Base-by-base conservation (phyloP, 129 eudicot genomes). In the Cynara cardunculus region DNA sequence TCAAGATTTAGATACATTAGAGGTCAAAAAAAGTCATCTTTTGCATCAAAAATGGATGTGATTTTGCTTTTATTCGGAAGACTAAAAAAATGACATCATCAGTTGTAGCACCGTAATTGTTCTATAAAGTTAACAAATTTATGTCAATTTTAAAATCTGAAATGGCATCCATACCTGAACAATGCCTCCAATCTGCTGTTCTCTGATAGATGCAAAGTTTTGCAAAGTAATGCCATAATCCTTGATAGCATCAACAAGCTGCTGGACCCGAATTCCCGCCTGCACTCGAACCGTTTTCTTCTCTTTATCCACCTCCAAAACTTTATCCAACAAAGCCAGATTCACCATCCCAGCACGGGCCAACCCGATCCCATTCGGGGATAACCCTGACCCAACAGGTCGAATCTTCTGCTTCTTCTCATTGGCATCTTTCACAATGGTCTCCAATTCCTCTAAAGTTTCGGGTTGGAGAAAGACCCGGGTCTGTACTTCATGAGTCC, bases 101-200 rank as follows among this genome's bases (percentile, higher is more conserved):
- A 28, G 31, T 28, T 28, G 31, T 28, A 28, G 31, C 3, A 37
- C 8, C n/a, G n/a, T n/a, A n/a, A n/a, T n/a, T n/a, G n/a, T n/a
- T n/a, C 61, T 49, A 49, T 53, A 56, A 56, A 56, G 24, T n/a
- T n/a, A 56, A 56, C 65, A 56, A 49, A 49, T n/a, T 49, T 21
- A 1, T 2, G 41, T 25, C 19, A 44, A 69, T 2, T n/a, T 8
- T 11, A 7, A 49, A 32, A 53, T 21, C 44, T 2, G 31, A 59
- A 75, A 56, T 75, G 79, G 28, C n/a, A 53, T 37, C 22, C 67
- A 53, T 66, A 93, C 99, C 96, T 94, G 99, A 86, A 94, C 65
- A 85, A 94, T 89, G 81, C 99, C 99, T 28, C 97, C 99, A 86
- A 95, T 83, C 79, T 95, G 99, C 77, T 92, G 99, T 73, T 95